phyloP scores from a whole-genome alignment of 495 filamentous ascomycete genomes.

The Hamigera avellanea region DNA sequence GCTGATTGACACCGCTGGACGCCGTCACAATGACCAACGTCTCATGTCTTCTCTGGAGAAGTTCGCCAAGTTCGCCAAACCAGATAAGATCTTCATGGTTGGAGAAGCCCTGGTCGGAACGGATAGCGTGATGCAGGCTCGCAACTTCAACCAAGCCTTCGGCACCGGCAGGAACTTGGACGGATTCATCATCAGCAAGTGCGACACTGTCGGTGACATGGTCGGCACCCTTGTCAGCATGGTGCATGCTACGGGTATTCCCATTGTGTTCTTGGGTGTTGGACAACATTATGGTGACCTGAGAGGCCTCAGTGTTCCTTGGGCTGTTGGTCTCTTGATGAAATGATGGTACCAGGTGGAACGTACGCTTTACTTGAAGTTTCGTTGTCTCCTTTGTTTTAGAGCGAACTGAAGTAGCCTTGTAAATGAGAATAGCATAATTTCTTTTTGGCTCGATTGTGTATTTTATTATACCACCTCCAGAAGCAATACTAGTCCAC shows the following conservation, averaged over 20 bases:
- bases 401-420: no score
- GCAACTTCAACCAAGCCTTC: conserved; percentile 91
- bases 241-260: conserved; percentile 93
- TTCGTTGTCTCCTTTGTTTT: no score
- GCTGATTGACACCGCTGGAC: conserved; percentile 89
- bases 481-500: no score
- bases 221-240: conserved; percentile 93
- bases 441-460: no score
- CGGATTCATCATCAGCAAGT: conserved; percentile 97
- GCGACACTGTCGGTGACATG: conserved; percentile 98
- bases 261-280: conserved; percentile 86
- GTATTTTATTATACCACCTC: no score
- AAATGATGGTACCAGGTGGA: conserved; percentile 15
- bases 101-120: conserved; percentile 93
- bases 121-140: conserved; percentile 86
- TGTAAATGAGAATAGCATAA: no score
- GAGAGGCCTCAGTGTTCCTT: conserved; percentile 82
- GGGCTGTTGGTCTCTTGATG: conserved; percentile 79
- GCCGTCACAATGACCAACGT: conserved; percentile 88
- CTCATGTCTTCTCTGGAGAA: conserved; percentile 94
- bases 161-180: conserved; percentile 69
- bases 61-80: conserved; percentile 88
- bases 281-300: conserved; percentile 96
- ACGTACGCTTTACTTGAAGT: no score
- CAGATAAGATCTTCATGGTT: conserved; percentile 98